Evolutionary conservation across 1,284 basidiomycete genomes (phyloP).

Genomic region (Afroboletus lepidellus): DNA sequence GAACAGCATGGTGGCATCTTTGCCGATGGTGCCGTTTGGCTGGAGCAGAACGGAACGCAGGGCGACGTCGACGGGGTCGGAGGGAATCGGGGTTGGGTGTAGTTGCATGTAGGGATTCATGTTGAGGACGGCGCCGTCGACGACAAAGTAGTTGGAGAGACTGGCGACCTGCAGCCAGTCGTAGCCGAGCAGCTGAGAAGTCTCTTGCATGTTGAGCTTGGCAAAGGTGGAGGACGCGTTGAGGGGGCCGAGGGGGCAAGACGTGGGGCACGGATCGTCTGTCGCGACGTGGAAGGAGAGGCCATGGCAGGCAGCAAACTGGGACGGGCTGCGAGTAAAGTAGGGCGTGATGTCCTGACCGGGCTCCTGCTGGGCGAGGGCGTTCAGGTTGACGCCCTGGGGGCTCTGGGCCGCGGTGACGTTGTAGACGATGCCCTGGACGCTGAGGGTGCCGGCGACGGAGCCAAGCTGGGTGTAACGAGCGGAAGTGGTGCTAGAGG

Average conservation of each 20-base stretch:
- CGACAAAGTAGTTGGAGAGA: slow-evolving; percentile 74
- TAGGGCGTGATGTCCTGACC: slow-evolving; percentile 89
- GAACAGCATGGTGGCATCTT: slow-evolving; percentile 89
- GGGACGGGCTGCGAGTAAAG: slow-evolving; percentile 68
- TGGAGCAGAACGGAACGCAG: slow-evolving; percentile 73
- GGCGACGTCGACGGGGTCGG: slow-evolving; percentile 80
- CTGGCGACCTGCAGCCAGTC: slow-evolving; percentile 81
- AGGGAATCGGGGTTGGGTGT: slow-evolving; percentile 65
- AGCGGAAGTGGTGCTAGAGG: slow-evolving; percentile 55
- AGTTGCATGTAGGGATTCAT: slow-evolving; percentile 82
- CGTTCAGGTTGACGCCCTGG: slow-evolving; percentile 54
- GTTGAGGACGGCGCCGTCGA: slow-evolving; percentile 95
- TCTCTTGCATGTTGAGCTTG: slow-evolving; percentile 62
- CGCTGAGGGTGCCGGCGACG: slow-evolving; percentile 62
- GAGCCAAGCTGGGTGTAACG: slow-evolving; percentile 70
- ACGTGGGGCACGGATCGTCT: slow-evolving; percentile 67
- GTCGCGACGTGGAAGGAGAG: slow-evolving; percentile 67
- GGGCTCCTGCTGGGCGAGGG: slow-evolving; percentile 55
- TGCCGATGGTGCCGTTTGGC: slow-evolving; percentile 58
- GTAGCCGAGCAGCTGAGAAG: slow-evolving; percentile 73
- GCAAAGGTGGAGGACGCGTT: slow-evolving; percentile 57
- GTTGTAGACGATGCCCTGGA: slow-evolving; percentile 81
- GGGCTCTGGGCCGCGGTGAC: slow-evolving; percentile 56
- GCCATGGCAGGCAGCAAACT: slow-evolving; percentile 64
- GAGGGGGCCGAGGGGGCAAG: slow-evolving; percentile 64